Evolutionary conservation across 176 grass and related monocot genomes (phyloP), one percentile per base, ranked within the genome.

Genomic region (Hordeum vulgare): DNA sequence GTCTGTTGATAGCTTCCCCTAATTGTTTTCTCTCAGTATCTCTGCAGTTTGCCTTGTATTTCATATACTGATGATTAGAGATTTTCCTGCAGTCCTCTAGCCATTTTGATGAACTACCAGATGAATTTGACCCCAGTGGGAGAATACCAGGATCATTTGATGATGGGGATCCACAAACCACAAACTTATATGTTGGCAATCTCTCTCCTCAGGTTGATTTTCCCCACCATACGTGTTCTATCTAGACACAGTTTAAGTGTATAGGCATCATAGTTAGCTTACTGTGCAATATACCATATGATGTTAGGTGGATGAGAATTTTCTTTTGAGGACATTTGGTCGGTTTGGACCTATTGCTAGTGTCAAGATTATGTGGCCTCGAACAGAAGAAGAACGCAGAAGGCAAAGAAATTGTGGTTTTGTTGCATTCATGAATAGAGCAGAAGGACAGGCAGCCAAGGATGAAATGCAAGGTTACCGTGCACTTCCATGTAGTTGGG

Each of bases 311-410:
- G 96, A 99, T 63, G 96, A 99, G 49, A 99, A 99, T 85, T 96
- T 99, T 90, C 93, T 99, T 88, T 75, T 96, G 61, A 94, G 96
- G 64, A 99, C 96, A 21, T 99, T 99, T 87, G 96, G 96, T 66
- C 86, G 96, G 77, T 99, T 99, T 89, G 96, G 96, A 80, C 96
- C 96, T 60, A 96, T 99, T 84, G 96, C 96, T 71, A 99, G 96
- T 83, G 93, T 99, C 76, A 99, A 99, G 81, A 99, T 99, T 76
- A 99, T 96, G 96, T 99, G 96, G 96, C 96, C 96, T 83, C 88
- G 96, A 78, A 99, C 96, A 59, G 96, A 99, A 87, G 96, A 99
- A 83, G 96, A 99, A 82, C 81, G 87, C 35, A 96, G 87, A 84
- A 91, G 96, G 83, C 93, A 99, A 85, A 90, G 96, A 76, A 99